These are phyloP conservation scores for Fusarium austroafricanum DNA, from an alignment of 2,329 filamentous ascomycete genomes.

Conservation along the genomic window DNA sequence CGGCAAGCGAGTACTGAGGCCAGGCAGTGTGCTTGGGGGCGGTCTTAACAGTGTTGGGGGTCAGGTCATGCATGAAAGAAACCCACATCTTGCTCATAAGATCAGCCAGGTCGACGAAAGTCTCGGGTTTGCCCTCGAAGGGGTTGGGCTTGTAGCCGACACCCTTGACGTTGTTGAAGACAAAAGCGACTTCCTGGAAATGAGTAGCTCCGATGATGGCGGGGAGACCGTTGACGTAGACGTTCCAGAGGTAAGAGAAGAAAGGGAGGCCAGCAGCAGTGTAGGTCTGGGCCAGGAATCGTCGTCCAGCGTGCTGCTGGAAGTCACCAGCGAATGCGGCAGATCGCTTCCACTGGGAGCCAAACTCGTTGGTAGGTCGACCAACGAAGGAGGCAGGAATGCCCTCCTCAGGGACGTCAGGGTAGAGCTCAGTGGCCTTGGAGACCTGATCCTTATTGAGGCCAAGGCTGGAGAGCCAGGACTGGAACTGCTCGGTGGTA, in stretches of 20 bases:
- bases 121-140: constrained; percentile 55
- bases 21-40: constrained; percentile 45
- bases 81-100: constrained; percentile 65
- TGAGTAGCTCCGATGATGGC: constrained; percentile 39
- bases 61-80: constrained; percentile 51
- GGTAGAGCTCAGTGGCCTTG: constrained; percentile 58
- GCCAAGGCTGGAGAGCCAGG: constrained; percentile 34
- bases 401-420: constrained; percentile 59
- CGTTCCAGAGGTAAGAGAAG: constrained; percentile 66
- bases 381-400: constrained; percentile 58
- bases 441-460: constrained; percentile 45
- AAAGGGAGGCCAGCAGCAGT: constrained; percentile 54
- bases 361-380: constrained; percentile 49
- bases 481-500: constrained; percentile 62
- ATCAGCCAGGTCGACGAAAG: constrained; percentile 53
- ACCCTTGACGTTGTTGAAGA: constrained; percentile 58
- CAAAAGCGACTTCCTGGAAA: constrained; percentile 45
- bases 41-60: constrained; percentile 11
- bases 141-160: constrained; percentile 53
- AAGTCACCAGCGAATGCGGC: constrained; percentile 66
- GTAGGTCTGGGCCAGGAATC: constrained; percentile 65
- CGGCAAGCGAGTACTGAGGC: constrained; percentile 56
- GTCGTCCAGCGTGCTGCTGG: constrained; percentile 65
- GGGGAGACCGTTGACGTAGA: constrained; percentile 62
- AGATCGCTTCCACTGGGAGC: constrained; percentile 64